phyloP scores from a whole-genome alignment of 2,329 filamentous ascomycete genomes.

The Fusarium newnesense region DNA sequence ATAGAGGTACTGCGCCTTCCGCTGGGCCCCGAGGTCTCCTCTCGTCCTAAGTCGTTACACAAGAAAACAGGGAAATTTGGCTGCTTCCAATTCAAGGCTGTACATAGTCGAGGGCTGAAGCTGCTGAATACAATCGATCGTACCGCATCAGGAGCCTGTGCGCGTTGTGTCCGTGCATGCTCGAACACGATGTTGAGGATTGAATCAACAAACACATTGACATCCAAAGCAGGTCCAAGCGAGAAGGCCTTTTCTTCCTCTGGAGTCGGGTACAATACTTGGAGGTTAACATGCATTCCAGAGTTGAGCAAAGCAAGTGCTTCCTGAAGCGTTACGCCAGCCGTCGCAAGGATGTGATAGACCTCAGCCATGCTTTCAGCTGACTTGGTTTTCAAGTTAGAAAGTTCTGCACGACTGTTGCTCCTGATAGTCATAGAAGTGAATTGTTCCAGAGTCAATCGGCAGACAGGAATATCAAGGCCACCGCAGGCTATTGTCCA shows the following conservation, averaged over 20 bases:
- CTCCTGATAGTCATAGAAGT: slow-evolving; percentile 60
- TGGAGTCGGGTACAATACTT: slow-evolving; percentile 84
- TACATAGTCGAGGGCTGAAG: slow-evolving; percentile 90
- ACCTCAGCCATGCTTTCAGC: slow-evolving; percentile 69
- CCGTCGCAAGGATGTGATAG: slow-evolving; percentile 77
- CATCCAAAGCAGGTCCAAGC: slow-evolving; percentile 79
- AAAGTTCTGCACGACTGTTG: slow-evolving; percentile 56
- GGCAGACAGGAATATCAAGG: slow-evolving; percentile 83
- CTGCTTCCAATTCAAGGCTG: slow-evolving; percentile 98
- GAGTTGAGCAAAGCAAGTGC: slow-evolving; percentile 79
- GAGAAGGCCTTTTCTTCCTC: slow-evolving; percentile 77
- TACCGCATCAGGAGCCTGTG: slow-evolving; percentile 74
- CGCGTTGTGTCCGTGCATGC: slow-evolving; percentile 77
- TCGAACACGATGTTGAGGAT: slow-evolving; percentile 90
- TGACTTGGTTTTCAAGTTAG: slow-evolving; percentile 57
- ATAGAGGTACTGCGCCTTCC: slow-evolving; percentile 84
- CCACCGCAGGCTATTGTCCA: slow-evolving; percentile 83
- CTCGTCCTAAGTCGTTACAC: slow-evolving; percentile 87
- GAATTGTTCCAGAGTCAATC: slow-evolving; percentile 81
- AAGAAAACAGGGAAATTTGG: slow-evolving; percentile 97
- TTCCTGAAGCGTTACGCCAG: slow-evolving; percentile 82
- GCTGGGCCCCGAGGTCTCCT: slow-evolving; percentile 61
- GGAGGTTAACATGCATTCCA: slow-evolving; percentile 89
- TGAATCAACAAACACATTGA: slow-evolving; percentile 87
- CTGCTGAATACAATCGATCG: slow-evolving; percentile 94